phyloP scores from a whole-genome alignment of 805 yeast genomes.

The Candida maris region DNA sequence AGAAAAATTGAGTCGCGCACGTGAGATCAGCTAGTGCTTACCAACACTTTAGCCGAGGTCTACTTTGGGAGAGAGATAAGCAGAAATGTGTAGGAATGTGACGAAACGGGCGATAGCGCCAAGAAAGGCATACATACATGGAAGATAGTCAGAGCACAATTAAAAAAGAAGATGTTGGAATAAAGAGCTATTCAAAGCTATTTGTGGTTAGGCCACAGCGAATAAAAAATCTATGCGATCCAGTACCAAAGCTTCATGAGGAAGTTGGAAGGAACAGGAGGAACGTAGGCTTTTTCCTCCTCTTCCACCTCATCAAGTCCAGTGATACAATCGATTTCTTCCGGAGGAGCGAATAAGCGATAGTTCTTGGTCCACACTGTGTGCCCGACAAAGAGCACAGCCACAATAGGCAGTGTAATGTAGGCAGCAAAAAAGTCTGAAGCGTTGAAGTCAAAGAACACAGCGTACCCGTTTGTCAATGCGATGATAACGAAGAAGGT shows the following conservation, averaged over 20 bases:
- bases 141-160: too few species aligned
- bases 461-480: slow-evolving; percentile 55
- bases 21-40: too few species aligned
- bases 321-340: slow-evolving; percentile 56
- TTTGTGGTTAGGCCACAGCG: too few species aligned
- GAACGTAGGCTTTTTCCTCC: slow-evolving; percentile 37
- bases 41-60: too few species aligned
- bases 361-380: slow-evolving; percentile 44
- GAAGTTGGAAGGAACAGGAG: slow-evolving; percentile 34
- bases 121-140: too few species aligned
- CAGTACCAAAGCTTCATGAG: slow-evolving; percentile 49
- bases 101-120: too few species aligned
- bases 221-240: too few species aligned
- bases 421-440: slow-evolving; percentile 67
- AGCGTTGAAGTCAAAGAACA: slow-evolving; percentile 46
- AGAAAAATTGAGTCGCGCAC: too few species aligned
- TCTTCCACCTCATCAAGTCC: slow-evolving; percentile 62
- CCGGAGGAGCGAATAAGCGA: slow-evolving; percentile 47
- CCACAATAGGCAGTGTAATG: slow-evolving; percentile 54
- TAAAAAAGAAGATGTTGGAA: too few species aligned
- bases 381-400: slow-evolving; percentile 55
- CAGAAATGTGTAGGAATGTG: too few species aligned
- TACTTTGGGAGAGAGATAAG: too few species aligned
- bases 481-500: slow-evolving; percentile 44
- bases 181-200: too few species aligned